Evolutionary conservation across 345 rosid species (phyloP), one percentile per base, ranked within the genome.

Genomic region (Eucalyptus sp.): DNA sequence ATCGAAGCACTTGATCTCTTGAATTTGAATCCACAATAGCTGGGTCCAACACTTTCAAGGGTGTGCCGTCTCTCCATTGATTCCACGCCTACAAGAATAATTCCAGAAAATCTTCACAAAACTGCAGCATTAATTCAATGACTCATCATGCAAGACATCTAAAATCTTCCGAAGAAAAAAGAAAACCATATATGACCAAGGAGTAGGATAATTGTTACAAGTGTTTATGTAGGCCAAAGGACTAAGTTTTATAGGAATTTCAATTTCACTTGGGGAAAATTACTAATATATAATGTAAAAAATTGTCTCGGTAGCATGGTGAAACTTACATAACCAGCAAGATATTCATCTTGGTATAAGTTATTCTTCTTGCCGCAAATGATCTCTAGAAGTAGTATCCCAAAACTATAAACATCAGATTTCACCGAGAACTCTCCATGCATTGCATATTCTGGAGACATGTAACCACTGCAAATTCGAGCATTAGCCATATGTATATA

Each of bases 51-150:
- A 91, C 84, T 4, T 89, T 58, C 87, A 86, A 8, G 0, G 90
- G 86, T 8, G 50, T 88, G 31, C 89, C 92, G 5, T 86, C 89
- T 10, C 87, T 88, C 93, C 93, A 91, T 5, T 76, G 88, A 31
- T 90, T 88, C 94, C 92, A 93, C 5, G 81, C 91, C 93, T 93
- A 88, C 27, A 90, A 51, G 48, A 87, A 50, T 25, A 10, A 86
- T 25, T 50, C 6, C 8, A 3, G 15, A 56, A 56, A 56, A 22
- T 56, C 29, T 56, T 56, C 29, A 56, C 62, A 56, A 56, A 56
- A 22, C 25, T 58, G n/a, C n/a, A 3, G n/a, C 64, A 24, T 58
- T 24, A 58, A 58, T 58, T 58, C 14, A 25, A 10, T 10, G 14
- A 25, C 64, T 58, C 64, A 25, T 58, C 64, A 58, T 58, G 64